Percentiles rank a stretch among this genome's conserved stretches.
phyloP scores from a whole-genome alignment of 352 stramenopile species.

The Elongisporangium anandrum region DNA sequence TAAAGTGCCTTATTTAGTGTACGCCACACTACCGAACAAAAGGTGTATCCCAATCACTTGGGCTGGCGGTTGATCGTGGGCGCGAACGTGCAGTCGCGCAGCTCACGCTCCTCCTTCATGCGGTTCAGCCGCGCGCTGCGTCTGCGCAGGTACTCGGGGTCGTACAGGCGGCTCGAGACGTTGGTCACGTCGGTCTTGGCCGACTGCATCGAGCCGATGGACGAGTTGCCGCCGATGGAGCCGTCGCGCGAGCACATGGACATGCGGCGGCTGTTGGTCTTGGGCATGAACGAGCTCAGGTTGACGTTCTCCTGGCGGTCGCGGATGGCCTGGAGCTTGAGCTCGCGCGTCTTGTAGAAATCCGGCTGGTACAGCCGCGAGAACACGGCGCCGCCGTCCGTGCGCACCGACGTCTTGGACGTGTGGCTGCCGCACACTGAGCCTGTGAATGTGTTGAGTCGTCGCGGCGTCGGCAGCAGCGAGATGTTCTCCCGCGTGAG shows the following conservation, averaged over 20 bases:
- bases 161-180: constrained; percentile 79
- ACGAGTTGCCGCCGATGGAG: constrained; percentile 51
- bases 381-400: constrained; percentile 77
- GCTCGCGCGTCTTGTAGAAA: constrained; percentile 74
- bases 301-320: constrained; percentile 66
- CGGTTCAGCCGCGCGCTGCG: constrained; percentile 70
- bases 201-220: constrained; percentile 54
- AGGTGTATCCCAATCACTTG: constrained; percentile 15
- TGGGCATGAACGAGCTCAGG: constrained; percentile 53
- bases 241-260: constrained; percentile 56
- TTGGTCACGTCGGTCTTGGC: constrained; percentile 75
- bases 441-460: constrained; percentile 32
- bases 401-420: constrained; percentile 68
- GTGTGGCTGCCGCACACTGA: constrained; percentile 72
- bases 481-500: constrained; percentile 81
- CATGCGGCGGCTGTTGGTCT: constrained; percentile 33
- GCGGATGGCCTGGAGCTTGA: constrained; percentile 57
- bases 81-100: constrained; percentile 77
- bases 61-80: constrained; percentile 54
- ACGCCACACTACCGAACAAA: not conserved
- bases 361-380: constrained; percentile 81
- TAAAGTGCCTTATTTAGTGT: not conserved
- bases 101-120: constrained; percentile 72
- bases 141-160: constrained; percentile 80
- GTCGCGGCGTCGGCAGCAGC: constrained; percentile 43